Evolutionary conservation across 2,329 filamentous ascomycete genomes (phyloP).

Genomic region (Fusarium pininemorale): DNA sequence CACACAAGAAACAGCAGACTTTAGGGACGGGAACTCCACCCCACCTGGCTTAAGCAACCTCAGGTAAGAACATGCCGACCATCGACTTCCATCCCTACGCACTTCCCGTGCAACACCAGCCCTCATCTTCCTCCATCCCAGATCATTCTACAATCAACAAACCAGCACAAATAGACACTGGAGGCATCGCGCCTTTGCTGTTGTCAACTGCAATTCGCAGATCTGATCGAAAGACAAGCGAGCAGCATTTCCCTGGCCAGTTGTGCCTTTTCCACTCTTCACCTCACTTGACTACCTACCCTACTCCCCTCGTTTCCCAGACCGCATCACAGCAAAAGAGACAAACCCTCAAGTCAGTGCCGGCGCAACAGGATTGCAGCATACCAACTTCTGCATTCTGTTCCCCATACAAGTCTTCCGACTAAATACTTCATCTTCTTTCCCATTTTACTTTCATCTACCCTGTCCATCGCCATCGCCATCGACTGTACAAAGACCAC

Average conservation of each 20-base stretch:
- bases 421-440: background rate
- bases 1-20: slow-evolving; percentile 34
- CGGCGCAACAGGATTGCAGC: slow-evolving; percentile 31
- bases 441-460: background rate
- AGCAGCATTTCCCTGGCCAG: slow-evolving; percentile 9
- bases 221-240: slow-evolving; percentile 12
- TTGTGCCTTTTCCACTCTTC: slow-evolving; percentile 1
- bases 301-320: slow-evolving; percentile 28
- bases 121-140: slow-evolving; percentile 16
- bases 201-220: slow-evolving; percentile 18
- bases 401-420: background rate
- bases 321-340: slow-evolving; percentile 25
- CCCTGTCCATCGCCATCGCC: background rate
- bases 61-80: slow-evolving; percentile 3
- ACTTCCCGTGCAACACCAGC: slow-evolving; percentile 17
- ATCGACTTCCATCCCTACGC: background rate
- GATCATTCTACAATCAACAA: slow-evolving; percentile 8
- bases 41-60: slow-evolving; percentile 15
- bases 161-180: slow-evolving; percentile 14
- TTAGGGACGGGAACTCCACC: slow-evolving; percentile 23
- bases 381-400: slow-evolving; percentile 21
- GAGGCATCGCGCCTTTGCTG: slow-evolving; percentile 12
- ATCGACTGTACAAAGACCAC: background rate
- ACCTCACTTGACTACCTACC: slow-evolving; percentile 14
- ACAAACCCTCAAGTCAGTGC: slow-evolving; percentile 27